Base-by-base conservation (phyloP, 2,329 filamentous ascomycete species). In the Cordyceps militaris region DNA sequence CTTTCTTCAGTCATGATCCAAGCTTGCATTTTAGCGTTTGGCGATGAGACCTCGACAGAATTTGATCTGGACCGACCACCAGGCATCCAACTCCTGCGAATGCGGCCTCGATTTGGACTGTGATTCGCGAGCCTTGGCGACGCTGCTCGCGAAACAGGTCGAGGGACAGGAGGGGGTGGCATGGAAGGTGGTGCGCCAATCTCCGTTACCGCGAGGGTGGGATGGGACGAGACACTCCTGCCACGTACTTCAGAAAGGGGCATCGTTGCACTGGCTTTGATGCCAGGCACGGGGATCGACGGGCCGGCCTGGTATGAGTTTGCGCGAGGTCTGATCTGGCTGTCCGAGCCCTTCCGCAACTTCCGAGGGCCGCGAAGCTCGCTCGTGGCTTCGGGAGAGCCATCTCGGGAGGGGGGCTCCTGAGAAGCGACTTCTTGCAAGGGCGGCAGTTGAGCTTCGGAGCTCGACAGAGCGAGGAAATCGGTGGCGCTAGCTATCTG, bases 1-100 rank as follows among this genome's bases (percentile, higher is more conserved):
- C 71, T 72, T 52, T 79, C 78, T 8, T 80, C 77, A 2, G 76
- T 72, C 62, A 85, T 71, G 40, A 85, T 73, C 83, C 83, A 86
- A 3, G 82, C 78, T 13, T 70, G 69, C 26, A 64, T 61, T 24
- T 51, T 51, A 13, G 60, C 65, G 57, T 53, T 61, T 21, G 52
- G 28, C 4, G 60, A 56, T 13, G 57, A 64, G 23, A 67, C 64
- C 11, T 74, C 71, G 10, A 67, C 57, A 6, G 81, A 83, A 58
- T 75, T 77, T 13, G 80, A 79, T 52, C 80, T 75, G 30, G 79
- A 81, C 58, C 79, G 69, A 23, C 70, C 71, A 19, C 79, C 79
- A 0, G 78, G 76, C 47, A 84, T 69, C 79, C 79, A 84, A 62
- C 78, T 82, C 65, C 73, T 75, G 28, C 79, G 74, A n/a, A 78